phyloP scores from a whole-genome alignment of 2,329 filamentous ascomycete genomes.

The Neonectria punicea region DNA sequence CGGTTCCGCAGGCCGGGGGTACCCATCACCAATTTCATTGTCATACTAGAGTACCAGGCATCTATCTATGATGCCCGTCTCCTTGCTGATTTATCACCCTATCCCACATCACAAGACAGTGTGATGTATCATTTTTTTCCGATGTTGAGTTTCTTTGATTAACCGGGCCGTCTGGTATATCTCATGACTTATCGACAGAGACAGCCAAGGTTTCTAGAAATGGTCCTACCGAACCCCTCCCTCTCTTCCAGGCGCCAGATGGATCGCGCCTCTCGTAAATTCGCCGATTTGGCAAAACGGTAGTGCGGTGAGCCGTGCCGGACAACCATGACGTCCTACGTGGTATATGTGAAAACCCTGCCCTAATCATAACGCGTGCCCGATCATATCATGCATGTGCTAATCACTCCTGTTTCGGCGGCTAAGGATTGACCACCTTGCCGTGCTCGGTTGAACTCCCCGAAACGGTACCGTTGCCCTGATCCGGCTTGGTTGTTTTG shows the following conservation, averaged over 20 bases:
- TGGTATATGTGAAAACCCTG: constrained; percentile 4
- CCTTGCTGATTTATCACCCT: constrained; percentile 3
- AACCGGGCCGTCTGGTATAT: neutral
- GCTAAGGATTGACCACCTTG: constrained; percentile 39
- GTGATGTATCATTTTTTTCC: constrained; percentile 11
- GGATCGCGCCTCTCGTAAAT: constrained; percentile 2
- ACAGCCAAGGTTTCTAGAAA: neutral
- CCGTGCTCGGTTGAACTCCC: constrained; percentile 33
- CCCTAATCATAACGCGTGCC: constrained; percentile 14
- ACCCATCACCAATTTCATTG: constrained; percentile 16
- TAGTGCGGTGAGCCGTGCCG: neutral
- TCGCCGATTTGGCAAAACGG: neutral
- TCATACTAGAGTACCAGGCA: constrained; percentile 4
- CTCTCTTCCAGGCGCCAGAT: neutral
- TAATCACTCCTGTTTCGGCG: constrained; percentile 5
- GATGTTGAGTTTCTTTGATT: constrained; percentile 3
- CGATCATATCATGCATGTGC: constrained; percentile 28
- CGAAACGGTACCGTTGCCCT: constrained; percentile 24
- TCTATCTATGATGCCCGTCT: neutral
- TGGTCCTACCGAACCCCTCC: neutral
- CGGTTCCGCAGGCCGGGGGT: constrained; percentile 14
- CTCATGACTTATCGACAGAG: constrained; percentile 11
- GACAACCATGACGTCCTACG: constrained; percentile 4
- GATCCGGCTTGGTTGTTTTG: constrained; percentile 24
- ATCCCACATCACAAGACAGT: constrained; percentile 13